Percentiles rank a stretch among this genome's conserved stretches.
phyloP scores from a whole-genome alignment of 2,329 filamentous ascomycete genomes.

The Akanthomyces muscarius region DNA sequence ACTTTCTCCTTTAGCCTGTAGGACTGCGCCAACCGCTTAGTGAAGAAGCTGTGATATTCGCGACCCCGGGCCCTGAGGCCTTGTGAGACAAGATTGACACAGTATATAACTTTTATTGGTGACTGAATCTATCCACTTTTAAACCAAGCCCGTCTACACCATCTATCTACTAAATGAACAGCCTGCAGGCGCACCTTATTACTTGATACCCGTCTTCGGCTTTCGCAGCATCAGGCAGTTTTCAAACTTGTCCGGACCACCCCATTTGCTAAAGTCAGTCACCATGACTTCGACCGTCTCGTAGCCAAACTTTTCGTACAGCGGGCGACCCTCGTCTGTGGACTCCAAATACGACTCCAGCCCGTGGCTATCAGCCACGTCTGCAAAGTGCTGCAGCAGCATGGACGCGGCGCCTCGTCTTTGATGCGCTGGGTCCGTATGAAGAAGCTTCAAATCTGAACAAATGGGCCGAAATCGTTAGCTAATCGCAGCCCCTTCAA shows the following conservation, averaged over 20 bases:
- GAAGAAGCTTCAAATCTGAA: slow-evolving; percentile 35
- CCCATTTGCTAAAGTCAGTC: slow-evolving; percentile 29
- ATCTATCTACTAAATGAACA: too few species aligned
- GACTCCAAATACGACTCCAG: slow-evolving; percentile 37
- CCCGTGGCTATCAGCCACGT: slow-evolving; percentile 34
- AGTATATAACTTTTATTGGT: too few species aligned
- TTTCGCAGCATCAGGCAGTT: slow-evolving; percentile 13
- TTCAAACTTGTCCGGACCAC: slow-evolving; percentile 22
- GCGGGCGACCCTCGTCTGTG: slow-evolving; percentile 27
- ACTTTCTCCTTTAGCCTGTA: too few species aligned
- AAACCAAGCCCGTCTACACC: too few species aligned
- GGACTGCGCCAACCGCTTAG: too few species aligned
- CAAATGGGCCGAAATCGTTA: background rate
- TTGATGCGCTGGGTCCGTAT: slow-evolving; percentile 36
- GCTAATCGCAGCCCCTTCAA: background rate
- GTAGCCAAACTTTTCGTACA: slow-evolving; percentile 37
- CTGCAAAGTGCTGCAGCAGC: slow-evolving; percentile 33
- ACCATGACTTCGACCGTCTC: slow-evolving; percentile 26
- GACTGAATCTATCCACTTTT: too few species aligned
- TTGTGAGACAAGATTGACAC: too few species aligned
- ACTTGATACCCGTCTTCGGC: background rate
- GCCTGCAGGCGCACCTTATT: background rate
- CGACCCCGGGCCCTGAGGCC: too few species aligned
- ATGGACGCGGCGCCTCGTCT: slow-evolving; percentile 32
- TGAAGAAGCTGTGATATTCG: too few species aligned